Percentiles rank a stretch among this genome's conserved stretches.
These are phyloP conservation scores for Diaporthe caulivora DNA, from an alignment of 2,329 filamentous ascomycete species.

Conservation along the genomic window DNA sequence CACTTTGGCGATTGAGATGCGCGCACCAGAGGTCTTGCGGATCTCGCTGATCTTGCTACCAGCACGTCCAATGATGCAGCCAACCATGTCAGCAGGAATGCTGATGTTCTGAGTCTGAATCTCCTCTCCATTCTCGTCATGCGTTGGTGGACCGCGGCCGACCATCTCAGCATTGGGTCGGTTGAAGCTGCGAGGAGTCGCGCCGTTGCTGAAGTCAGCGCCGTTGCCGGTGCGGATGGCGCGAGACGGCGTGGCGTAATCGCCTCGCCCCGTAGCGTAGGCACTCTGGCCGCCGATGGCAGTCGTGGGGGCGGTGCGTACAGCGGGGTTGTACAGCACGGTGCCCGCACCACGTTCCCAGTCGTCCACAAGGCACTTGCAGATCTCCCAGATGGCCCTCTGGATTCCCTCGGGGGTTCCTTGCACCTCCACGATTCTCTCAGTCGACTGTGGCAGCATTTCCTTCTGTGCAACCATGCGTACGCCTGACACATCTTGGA, in stretches of 20 bases:
- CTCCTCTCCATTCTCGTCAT: slow-evolving; percentile 96
- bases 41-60: slow-evolving; percentile 99
- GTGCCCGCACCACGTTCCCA: slow-evolving; percentile 98
- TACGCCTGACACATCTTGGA: slow-evolving; percentile 95
- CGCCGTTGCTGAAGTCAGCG: slow-evolving; percentile 93
- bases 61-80: slow-evolving; percentile 96
- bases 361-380: slow-evolving; percentile 97
- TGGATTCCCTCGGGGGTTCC: slow-evolving; percentile 95
- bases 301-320: slow-evolving; percentile 79
- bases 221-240: slow-evolving; percentile 97
- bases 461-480: slow-evolving; percentile 99
- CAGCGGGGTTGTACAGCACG: slow-evolving; percentile 96
- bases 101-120: slow-evolving; percentile 99
- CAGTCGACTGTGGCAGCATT: slow-evolving; percentile 98
- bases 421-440: slow-evolving; percentile 97
- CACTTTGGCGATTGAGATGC: slow-evolving; percentile 96
- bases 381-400: slow-evolving; percentile 97
- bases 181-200: slow-evolving; percentile 72
- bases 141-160: slow-evolving; percentile 84
- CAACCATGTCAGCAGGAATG: slow-evolving; percentile 99
- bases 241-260: slow-evolving; percentile 74
- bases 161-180: slow-evolving; percentile 87
- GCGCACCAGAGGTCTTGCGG: slow-evolving; percentile 93
- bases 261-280: slow-evolving; percentile 61
- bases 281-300: slow-evolving; percentile 65